Evolutionary conservation across 1,284 basidiomycete species (phyloP), one percentile per base, ranked within the genome.

Genomic region (Bjerkandera adusta): DNA sequence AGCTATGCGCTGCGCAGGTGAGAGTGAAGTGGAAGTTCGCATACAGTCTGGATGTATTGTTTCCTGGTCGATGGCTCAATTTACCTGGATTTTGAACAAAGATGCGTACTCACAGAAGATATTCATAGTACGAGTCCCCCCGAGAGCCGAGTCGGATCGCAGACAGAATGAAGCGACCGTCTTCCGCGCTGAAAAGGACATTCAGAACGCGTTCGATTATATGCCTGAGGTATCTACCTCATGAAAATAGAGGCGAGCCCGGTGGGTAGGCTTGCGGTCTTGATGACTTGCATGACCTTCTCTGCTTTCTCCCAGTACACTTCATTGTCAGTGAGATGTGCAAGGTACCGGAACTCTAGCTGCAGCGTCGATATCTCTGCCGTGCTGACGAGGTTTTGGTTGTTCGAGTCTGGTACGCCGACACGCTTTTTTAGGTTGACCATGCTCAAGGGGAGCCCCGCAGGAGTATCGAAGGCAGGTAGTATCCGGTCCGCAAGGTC

Each of bases 111-210:
- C 50, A 89, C 81, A 93, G 59, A 22, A 97, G 72, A 61, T 96
- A 96, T 66, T 97, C 95, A 64, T 97, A 98, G 69, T 88, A 97
- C 4, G 92, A 95, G 67, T 98, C 95, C 18, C 89, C 95, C 24
- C 95, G 79, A 13, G 92, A 95, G 7, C 95, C 95, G 12, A 97
- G 76, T 7, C 95, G 83, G 51, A 98, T 90, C 30, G 88, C 81
- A 16, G 86, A 84, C 8, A 81, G 69, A 26, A 83, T 72, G 57
- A 91, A 96, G 35, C 75, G 70, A 5, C 92, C 93, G 27, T 70
- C 75, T 15, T 79, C 61, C 0, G 84, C 73, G 44, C 89, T 91
- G 47, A 4, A 36, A 12, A 44, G 34, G 40, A 56, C 12, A 45
- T 4, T 33, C n/a, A 13, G 37, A 39, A 38, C 48, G 25, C 13